Conservation (phyloP, 192 early-diverging fungal genomes). For the Coemansia reversa region DNA sequence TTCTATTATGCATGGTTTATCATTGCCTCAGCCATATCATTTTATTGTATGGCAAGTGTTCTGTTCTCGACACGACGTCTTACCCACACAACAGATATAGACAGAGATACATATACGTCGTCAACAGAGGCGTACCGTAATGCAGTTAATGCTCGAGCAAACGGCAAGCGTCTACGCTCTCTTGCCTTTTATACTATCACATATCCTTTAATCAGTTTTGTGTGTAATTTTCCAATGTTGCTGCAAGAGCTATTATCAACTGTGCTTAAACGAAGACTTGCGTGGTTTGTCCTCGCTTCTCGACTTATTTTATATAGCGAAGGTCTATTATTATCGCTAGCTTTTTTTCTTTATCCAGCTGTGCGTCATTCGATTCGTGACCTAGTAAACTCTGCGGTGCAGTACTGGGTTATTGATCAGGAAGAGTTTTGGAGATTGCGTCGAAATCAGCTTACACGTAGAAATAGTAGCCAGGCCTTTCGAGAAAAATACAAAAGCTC, state of each 20-base stretch:
- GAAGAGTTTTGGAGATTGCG: slow-evolving; percentile 49
- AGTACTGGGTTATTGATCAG: slow-evolving; percentile 54
- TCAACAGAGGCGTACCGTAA: slow-evolving; percentile 46
- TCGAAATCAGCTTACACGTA: slow-evolving; percentile 14
- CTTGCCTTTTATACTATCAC: slow-evolving; percentile 50
- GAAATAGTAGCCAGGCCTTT: background rate
- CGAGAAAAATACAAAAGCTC: slow-evolving; percentile 2
- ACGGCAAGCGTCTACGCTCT: slow-evolving; percentile 48
- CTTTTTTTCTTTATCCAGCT: slow-evolving; percentile 50
- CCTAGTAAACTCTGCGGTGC: slow-evolving; percentile 36
- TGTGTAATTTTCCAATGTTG: slow-evolving; percentile 45
- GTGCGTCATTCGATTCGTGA: slow-evolving; percentile 48
- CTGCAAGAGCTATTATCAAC: slow-evolving; percentile 42
- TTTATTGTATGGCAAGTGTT: slow-evolving; percentile 47
- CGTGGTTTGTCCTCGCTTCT: slow-evolving; percentile 17
- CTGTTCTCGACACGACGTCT: slow-evolving; percentile 32
- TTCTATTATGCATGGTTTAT: slow-evolving; percentile 54
- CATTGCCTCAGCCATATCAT: slow-evolving; percentile 35
- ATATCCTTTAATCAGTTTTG: slow-evolving; percentile 45
- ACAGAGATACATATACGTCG: background rate
- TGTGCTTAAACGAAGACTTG: slow-evolving; percentile 14
- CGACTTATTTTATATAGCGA: slow-evolving; percentile 33
- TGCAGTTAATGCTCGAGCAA: slow-evolving; percentile 49
- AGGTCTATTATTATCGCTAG: slow-evolving; percentile 35
- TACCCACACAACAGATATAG: slow-evolving; percentile 28